A percentile compares a stretch with the other conserved stretches of the same genome.
phyloP scores from a whole-genome alignment of 768 basidiomycete genomes.

The Naganishia vaughanmartiniae region DNA sequence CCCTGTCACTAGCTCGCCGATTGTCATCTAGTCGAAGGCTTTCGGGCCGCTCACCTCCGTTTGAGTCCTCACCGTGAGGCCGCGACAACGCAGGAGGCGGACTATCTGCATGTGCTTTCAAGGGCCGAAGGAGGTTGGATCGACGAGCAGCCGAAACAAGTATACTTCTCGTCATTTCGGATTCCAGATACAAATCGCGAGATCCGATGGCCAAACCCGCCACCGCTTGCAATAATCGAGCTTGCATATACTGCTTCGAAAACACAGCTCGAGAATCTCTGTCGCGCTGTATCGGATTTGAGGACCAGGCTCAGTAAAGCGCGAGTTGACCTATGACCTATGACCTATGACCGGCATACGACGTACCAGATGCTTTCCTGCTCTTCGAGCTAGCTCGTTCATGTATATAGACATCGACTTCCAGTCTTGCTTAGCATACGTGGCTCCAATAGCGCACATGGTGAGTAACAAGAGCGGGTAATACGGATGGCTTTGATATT shows the following conservation, averaged over 20 bases:
- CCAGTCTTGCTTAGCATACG: constrained; percentile 42
- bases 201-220: constrained; percentile 43
- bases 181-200: constrained; percentile 43
- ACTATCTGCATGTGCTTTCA: constrained; percentile 33
- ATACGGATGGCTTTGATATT: constrained; percentile 21
- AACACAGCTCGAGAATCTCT: constrained; percentile 46
- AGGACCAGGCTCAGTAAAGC: background rate
- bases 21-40: background rate
- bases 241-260: constrained; percentile 37
- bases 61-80: background rate
- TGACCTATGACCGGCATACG: no score
- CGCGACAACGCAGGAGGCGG: background rate
- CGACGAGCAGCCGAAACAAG: constrained; percentile 40
- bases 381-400: constrained; percentile 42
- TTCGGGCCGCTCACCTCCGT: background rate
- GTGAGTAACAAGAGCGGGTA: constrained; percentile 38
- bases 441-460: constrained; percentile 42
- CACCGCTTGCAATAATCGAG: constrained; percentile 39
- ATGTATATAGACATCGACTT: constrained; percentile 43
- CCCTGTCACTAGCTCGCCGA: background rate
- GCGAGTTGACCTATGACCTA: background rate
- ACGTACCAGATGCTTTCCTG: constrained; percentile 45
- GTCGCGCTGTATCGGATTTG: constrained; percentile 36
- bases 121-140: constrained; percentile 39
- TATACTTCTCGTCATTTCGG: constrained; percentile 43